Evolutionary conservation across 2,329 filamentous ascomycete genomes (phyloP).

Genomic region (Cryphonectria parasitica): DNA sequence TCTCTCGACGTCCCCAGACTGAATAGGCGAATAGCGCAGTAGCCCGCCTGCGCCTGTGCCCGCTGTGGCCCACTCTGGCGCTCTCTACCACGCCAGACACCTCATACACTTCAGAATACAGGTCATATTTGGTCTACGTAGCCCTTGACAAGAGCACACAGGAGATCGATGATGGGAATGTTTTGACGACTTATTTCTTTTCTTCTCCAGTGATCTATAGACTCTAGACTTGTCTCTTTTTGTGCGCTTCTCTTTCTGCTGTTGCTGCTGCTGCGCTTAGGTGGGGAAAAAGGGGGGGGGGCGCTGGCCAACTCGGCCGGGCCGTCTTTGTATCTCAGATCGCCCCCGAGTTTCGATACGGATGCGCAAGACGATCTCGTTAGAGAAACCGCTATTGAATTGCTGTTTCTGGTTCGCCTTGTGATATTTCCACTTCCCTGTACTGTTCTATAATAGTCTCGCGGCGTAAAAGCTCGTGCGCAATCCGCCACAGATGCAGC

Average conservation of each 20-base stretch:
- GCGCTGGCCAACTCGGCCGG: slow-evolving; percentile 4
- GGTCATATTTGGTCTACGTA: neutral
- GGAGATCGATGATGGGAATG: neutral
- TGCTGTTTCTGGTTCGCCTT: slow-evolving; percentile 2
- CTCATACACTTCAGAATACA: slow-evolving; percentile 15
- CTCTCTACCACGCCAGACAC: slow-evolving; percentile 18
- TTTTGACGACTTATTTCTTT: neutral
- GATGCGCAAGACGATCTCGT: slow-evolving; percentile 9
- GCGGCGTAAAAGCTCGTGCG: slow-evolving; percentile 20
- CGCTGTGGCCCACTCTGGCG: slow-evolving; percentile 29
- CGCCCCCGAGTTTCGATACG: slow-evolving; percentile 9
- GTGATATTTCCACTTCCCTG: neutral
- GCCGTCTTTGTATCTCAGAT: slow-evolving; percentile 5
- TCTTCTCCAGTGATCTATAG: neutral
- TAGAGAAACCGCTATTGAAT: neutral
- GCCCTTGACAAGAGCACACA: slow-evolving; percentile 5
- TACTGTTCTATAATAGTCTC: neutral
- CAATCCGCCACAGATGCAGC: slow-evolving; percentile 17
- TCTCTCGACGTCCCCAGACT: slow-evolving; percentile 29
- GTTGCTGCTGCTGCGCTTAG: neutral
- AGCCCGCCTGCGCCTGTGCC: slow-evolving; percentile 30
- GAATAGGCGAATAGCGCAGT: slow-evolving; percentile 31
- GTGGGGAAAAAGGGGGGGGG: neutral
- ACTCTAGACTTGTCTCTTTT: neutral
- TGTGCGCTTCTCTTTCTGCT: neutral